Evolutionary conservation across 1,139 yeast genomes (phyloP).

Genomic region (Waltiozyma sp.): DNA sequence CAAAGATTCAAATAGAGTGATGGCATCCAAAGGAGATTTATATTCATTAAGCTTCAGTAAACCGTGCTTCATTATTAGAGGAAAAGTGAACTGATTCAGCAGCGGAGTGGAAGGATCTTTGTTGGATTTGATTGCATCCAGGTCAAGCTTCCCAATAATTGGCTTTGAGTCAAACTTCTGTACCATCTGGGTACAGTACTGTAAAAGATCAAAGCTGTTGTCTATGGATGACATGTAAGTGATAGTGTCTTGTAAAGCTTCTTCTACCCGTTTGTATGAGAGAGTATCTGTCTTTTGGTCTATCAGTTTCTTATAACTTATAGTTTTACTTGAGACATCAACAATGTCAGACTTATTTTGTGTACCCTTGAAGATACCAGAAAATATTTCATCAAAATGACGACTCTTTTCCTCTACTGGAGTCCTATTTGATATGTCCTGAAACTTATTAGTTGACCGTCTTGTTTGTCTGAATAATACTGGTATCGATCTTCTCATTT

Average conservation of each 20-base stretch:
- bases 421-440: conserved; percentile 4
- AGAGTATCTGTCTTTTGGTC: background rate
- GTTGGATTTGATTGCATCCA: conserved; percentile 22
- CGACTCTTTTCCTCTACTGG: background rate
- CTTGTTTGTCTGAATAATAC: background rate
- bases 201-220: background rate
- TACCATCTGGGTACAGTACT: background rate
- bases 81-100: conserved; percentile 31
- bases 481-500: background rate
- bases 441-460: background rate
- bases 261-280: background rate
- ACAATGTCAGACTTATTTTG: background rate
- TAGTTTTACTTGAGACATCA: background rate
- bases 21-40: conserved; percentile 26
- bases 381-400: background rate
- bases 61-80: conserved; percentile 8
- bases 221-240: background rate
- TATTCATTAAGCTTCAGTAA: conserved; percentile 19
- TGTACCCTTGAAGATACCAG: background rate
- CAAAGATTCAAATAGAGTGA: conserved; percentile 27
- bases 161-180: background rate
- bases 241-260: background rate
- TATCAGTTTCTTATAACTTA: background rate
- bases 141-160: background rate
- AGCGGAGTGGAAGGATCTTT: conserved; percentile 69